These are phyloP conservation scores for Aaosphaeria arxii DNA, from an alignment of 2,329 filamentous ascomycete genomes.

Conservation along the genomic window DNA sequence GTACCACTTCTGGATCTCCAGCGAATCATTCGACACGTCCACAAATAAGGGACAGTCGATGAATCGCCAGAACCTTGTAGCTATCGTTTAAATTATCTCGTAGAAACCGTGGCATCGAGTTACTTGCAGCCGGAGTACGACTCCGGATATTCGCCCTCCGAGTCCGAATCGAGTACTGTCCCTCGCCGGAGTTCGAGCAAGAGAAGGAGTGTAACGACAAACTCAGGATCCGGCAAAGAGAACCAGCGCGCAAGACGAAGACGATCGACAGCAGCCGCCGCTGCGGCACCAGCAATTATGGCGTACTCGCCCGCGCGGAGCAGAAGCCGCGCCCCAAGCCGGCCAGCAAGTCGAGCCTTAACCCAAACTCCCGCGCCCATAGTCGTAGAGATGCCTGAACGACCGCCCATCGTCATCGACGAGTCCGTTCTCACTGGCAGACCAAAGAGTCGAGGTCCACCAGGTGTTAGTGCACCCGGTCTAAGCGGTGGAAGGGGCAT, in stretches of 20 bases:
- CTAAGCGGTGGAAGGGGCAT: slow-evolving; percentile 35
- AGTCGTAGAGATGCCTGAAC: slow-evolving; percentile 2
- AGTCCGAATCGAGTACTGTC: neutral
- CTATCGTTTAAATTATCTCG: neutral
- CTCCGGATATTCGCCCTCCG: neutral
- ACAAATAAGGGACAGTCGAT: neutral
- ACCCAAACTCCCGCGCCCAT: neutral
- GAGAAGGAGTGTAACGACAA: no score
- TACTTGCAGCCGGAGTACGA: neutral
- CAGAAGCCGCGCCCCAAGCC: neutral
- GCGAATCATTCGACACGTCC: neutral
- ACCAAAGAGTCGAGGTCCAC: slow-evolving; percentile 15
- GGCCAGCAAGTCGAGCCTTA: neutral
- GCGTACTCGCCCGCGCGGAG: no score
- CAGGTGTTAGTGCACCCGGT: slow-evolving; percentile 23
- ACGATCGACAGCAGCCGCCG: no score
- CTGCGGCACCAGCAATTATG: no score
- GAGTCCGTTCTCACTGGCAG: slow-evolving; percentile 5
- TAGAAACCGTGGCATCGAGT: neutral
- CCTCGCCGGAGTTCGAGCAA: neutral
- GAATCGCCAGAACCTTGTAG: neutral
- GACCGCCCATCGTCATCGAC: slow-evolving; percentile 5
- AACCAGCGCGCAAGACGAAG: no score
- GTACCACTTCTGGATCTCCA: no score
- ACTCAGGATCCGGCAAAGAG: no score